These are phyloP conservation scores for Cucurbita ficifolia DNA, from an alignment of 306 rosid species.

Conservation along the genomic window DNA sequence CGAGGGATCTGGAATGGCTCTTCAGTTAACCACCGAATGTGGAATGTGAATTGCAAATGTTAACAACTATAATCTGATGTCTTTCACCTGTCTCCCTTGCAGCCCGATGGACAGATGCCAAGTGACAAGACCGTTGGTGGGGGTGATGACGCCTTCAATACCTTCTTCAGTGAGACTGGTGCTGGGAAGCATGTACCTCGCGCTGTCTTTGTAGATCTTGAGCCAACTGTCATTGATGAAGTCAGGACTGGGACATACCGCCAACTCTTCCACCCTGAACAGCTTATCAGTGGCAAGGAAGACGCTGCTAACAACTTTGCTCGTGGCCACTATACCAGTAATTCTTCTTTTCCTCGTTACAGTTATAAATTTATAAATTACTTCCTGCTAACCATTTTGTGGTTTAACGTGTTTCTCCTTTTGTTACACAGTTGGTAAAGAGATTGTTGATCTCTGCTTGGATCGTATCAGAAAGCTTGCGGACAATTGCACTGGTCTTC, in stretches of 20 bases:
- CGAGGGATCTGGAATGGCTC: too few species aligned
- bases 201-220: constrained; percentile 74
- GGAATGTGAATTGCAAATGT: neutral
- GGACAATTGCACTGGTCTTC: constrained; percentile 79
- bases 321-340: constrained; percentile 73
- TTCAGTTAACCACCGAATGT: too few species aligned
- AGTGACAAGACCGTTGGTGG: constrained; percentile 69
- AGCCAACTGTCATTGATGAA: constrained; percentile 88
- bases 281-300: constrained; percentile 80
- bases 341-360: neutral
- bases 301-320: constrained; percentile 94
- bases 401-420: neutral
- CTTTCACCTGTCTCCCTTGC: neutral
- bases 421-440: constrained; percentile 45
- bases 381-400: neutral
- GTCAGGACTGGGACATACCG: constrained; percentile 78
- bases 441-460: constrained; percentile 84
- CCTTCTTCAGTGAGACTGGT: constrained; percentile 77
- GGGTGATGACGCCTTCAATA: constrained; percentile 87
- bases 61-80: neutral
- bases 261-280: constrained; percentile 90
- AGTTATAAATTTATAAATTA: neutral
- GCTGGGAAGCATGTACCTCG: constrained; percentile 90
- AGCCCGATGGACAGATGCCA: constrained; percentile 88
- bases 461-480: constrained; percentile 74